These are phyloP conservation scores for Halophytophthora batemanensis DNA, from an alignment of 352 stramenopile species.

Conservation along the genomic window DNA sequence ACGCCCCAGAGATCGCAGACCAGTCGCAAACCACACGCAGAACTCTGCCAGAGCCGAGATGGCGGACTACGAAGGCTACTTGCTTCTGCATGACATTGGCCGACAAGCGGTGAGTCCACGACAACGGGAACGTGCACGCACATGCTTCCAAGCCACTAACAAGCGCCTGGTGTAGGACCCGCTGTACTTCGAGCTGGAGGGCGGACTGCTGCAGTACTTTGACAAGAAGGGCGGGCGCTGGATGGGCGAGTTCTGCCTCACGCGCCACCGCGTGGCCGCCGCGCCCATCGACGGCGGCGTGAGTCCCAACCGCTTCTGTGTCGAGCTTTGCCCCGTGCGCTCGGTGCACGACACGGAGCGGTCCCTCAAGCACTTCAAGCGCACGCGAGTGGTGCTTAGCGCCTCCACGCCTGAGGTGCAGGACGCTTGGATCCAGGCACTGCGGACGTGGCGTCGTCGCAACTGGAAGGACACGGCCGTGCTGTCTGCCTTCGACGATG, in stretches of 20 bases:
- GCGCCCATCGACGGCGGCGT: conserved; percentile 35
- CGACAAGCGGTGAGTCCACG: conserved; percentile 28
- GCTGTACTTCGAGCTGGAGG: conserved; percentile 74
- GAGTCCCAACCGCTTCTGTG: conserved; percentile 63
- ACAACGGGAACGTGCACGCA: too few species aligned
- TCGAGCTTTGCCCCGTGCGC: conserved; percentile 71
- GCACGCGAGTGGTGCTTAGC: conserved; percentile 50
- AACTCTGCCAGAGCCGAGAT: conserved; percentile 24
- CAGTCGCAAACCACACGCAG: too few species aligned
- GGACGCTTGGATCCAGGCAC: conserved; percentile 59
- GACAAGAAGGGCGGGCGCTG: conserved; percentile 65
- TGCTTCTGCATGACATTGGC: conserved; percentile 64
- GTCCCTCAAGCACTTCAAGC: conserved; percentile 61
- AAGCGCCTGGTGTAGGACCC: conserved; percentile 39
- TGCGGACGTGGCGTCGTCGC: conserved; percentile 71
- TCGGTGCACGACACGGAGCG: conserved; percentile 76
- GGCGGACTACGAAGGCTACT: conserved; percentile 81
- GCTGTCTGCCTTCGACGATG: conserved; percentile 61
- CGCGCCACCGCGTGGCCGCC: conserved; percentile 59
- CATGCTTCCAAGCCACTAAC: conserved; percentile 1
- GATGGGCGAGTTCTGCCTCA: conserved; percentile 72
- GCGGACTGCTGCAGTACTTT: conserved; percentile 72
- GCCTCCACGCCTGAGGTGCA: conserved; percentile 45
- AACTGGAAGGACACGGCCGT: conserved; percentile 74
- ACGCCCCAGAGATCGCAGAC: too few species aligned